Evolutionary conservation across 2,329 filamentous ascomycete species (phyloP), one percentile per base, ranked within the genome.

Genomic region (Aschersonia sp.): DNA sequence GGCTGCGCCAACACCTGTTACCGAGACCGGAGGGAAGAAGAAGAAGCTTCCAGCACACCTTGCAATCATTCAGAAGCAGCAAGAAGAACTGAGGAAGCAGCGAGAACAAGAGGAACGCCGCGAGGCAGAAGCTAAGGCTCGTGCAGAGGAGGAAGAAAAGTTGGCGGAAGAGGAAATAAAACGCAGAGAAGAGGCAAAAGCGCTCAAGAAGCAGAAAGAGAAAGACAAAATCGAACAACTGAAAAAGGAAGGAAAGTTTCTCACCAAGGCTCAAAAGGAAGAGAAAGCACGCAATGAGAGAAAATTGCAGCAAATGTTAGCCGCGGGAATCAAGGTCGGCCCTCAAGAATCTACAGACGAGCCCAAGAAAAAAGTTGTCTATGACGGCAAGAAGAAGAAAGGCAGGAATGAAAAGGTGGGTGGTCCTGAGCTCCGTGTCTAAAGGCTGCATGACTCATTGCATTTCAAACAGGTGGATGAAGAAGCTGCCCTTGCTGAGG

Each of bases 11-110:
- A 59, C 65, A 5, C 55, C 68, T 4, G 65, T 67, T 29, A 59
- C 68, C 10, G 71, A 69, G 39, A 69, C 75, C 31, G 81, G 78
- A 43, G 71, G 69, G 50, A 78, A 78, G 66, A 96, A 95, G 72
- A 97, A 94, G 79, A 98, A 97, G 71, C 57, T 97, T 14, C 84
- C 85, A 10, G 72, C 85, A 48, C 81, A 82, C 48, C 72, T 94
- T 43, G 74, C 78, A 45, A 71, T 81, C 43, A 69, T 94, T 33
- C 85, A 90, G 68, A 85, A 84, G 68, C 84, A 90, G 63, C 87
- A 92, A 61, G 87, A 92, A 61, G 83, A 85, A 54, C 67, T 85
- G n/a, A 75, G 75, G 49, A 73, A 69, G 54, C 69, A 67, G 49
- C 72, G 83, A 57, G 83, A 88, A 58, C 83, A 85, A 56, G 79